These are phyloP conservation scores for Ganoderma sinense DNA, from an alignment of 1,284 basidiomycete genomes.

Conservation along the genomic window DNA sequence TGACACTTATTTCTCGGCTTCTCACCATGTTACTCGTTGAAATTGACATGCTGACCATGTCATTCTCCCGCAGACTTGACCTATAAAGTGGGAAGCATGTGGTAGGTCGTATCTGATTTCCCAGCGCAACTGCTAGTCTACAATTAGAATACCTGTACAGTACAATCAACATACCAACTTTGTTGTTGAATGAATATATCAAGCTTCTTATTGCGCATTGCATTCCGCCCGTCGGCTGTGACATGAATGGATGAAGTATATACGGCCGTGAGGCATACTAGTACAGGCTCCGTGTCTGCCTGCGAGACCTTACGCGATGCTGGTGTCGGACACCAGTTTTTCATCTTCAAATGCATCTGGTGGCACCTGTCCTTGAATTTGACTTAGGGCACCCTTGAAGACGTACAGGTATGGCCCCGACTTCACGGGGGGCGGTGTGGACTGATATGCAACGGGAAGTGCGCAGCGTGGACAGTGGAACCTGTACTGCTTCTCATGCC, in stretches of 20 bases:
- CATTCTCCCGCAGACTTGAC: background rate
- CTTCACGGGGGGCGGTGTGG: constrained; percentile 73
- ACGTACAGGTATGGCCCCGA: constrained; percentile 79
- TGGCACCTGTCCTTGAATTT: constrained; percentile 81
- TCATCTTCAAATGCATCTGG: constrained; percentile 78
- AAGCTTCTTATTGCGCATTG: background rate
- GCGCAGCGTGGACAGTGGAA: constrained; percentile 80
- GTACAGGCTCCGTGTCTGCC: background rate
- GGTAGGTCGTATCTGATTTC: background rate
- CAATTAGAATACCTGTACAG: background rate
- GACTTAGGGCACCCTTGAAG: constrained; percentile 75
- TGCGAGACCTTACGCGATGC: constrained; percentile 18
- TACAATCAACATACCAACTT: background rate
- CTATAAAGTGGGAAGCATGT: background rate
- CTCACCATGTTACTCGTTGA: constrained; percentile 6
- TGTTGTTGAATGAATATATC: background rate
- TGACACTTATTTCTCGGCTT: constrained; percentile 50
- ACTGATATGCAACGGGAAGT: constrained; percentile 78
- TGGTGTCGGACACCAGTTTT: constrained; percentile 24
- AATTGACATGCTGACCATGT: constrained; percentile 8
- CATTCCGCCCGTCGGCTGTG: background rate
- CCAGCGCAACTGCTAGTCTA: background rate
- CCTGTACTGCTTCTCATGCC: constrained; percentile 79
- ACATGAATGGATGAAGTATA: background rate
- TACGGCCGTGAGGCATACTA: background rate